phyloP scores from a whole-genome alignment of 352 stramenopile species.

The Phytophthora palmivora region DNA sequence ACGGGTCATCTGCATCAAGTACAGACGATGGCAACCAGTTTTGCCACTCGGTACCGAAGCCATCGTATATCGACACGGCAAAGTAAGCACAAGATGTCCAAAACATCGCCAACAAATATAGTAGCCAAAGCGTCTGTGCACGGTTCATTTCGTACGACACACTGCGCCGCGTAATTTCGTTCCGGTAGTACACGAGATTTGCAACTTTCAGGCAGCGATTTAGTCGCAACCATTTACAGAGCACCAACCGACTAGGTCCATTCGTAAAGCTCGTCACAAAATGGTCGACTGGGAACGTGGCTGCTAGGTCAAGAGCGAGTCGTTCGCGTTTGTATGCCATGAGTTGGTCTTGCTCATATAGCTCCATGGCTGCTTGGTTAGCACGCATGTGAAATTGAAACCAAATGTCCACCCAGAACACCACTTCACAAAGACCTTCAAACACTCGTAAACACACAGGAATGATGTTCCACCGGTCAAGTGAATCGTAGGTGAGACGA shows the following conservation, averaged over 20 bases:
- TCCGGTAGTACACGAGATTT: slow-evolving; percentile 65
- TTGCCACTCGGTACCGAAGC: slow-evolving; percentile 61
- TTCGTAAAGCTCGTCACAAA: slow-evolving; percentile 37
- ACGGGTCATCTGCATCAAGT: slow-evolving; percentile 39
- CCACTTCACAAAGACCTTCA: slow-evolving; percentile 52
- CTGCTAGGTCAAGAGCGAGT: slow-evolving; percentile 45
- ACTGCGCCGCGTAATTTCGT: slow-evolving; percentile 66
- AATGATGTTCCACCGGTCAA: slow-evolving; percentile 52
- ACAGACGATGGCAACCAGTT: slow-evolving; percentile 51
- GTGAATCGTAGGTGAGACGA: slow-evolving; percentile 60
- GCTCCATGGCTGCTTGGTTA: slow-evolving; percentile 60
- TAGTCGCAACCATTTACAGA: slow-evolving; percentile 52
- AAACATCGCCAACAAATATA: slow-evolving; percentile 69
- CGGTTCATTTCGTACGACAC: slow-evolving; percentile 67
- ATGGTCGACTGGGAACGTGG: slow-evolving; percentile 61
- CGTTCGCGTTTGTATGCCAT: slow-evolving; percentile 62
- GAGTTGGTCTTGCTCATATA: slow-evolving; percentile 69
- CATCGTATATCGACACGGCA: slow-evolving; percentile 60
- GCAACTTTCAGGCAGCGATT: slow-evolving; percentile 65
- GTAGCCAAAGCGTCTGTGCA: slow-evolving; percentile 58
- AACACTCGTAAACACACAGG: slow-evolving; percentile 39
- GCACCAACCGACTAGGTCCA: slow-evolving; percentile 3
- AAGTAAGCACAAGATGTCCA: slow-evolving; percentile 75
- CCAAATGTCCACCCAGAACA: slow-evolving; percentile 65
- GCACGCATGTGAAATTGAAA: slow-evolving; percentile 64